Evolutionary conservation across 345 rosid genomes (phyloP).

Genomic region (Combretum micranthum): DNA sequence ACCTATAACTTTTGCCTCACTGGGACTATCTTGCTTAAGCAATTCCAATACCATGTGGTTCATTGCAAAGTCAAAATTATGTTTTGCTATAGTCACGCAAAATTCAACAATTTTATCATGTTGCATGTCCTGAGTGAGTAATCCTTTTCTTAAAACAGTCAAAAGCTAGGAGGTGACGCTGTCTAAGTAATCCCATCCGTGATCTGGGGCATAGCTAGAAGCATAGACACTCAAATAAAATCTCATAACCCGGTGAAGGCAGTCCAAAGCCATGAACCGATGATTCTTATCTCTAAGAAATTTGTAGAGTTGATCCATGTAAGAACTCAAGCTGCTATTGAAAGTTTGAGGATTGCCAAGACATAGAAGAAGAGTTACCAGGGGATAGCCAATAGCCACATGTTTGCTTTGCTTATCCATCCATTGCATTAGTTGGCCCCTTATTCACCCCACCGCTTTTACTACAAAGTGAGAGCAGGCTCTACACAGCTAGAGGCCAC

Average conservation of each 20-base stretch:
- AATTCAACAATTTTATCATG: constrained; percentile 98
- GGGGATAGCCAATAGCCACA: constrained; percentile 90
- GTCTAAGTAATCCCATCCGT: constrained; percentile 95
- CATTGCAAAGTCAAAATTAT: constrained; percentile 98
- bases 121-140: constrained; percentile 94
- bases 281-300: constrained; percentile 92
- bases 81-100: constrained; percentile 93
- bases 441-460: constrained; percentile 94
- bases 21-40: constrained; percentile 88
- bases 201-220: constrained; percentile 84
- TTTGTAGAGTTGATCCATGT: constrained; percentile 98
- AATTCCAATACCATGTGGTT: constrained; percentile 95
- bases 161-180: constrained; percentile 96
- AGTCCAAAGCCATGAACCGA: constrained; percentile 94
- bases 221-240: constrained; percentile 95
- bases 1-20: constrained; percentile 97
- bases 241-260: constrained; percentile 94
- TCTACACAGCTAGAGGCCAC: constrained; percentile 96
- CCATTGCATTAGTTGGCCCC: constrained; percentile 80
- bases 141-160: constrained; percentile 78
- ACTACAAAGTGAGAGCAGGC: constrained; percentile 87
- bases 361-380: constrained; percentile 97
- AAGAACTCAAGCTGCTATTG: constrained; percentile 71
- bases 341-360: constrained; percentile 95
- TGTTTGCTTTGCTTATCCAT: constrained; percentile 99